Evolutionary conservation across 2,329 filamentous ascomycete species (phyloP).

Genomic region (Colletotrichum kahawae): DNA sequence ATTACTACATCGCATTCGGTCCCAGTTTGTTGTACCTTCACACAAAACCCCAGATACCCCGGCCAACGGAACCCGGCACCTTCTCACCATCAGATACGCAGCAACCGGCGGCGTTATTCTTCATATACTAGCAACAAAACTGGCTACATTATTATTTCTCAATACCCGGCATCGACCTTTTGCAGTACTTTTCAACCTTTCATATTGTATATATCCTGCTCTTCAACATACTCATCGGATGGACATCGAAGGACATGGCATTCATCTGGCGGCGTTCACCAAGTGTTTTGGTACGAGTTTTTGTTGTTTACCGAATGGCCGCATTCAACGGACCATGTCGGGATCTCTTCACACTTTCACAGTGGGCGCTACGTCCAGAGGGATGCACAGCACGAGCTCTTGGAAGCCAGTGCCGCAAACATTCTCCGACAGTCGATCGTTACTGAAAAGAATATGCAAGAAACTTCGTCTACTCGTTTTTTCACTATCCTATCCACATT

Average conservation of each 20-base stretch:
- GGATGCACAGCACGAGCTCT: background rate
- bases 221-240: conserved; percentile 2
- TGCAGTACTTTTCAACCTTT: background rate
- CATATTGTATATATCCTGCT: conserved; percentile 22
- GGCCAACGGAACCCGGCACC: background rate
- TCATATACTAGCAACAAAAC: conserved; percentile 10
- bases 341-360: background rate
- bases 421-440: background rate
- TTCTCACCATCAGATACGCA: background rate
- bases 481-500: background rate
- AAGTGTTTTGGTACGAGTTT: background rate
- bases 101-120: background rate
- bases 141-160: conserved; percentile 1
- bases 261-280: conserved; percentile 20
- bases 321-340: background rate
- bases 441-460: background rate
- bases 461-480: background rate
- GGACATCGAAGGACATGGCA: conserved; percentile 16
- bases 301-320: background rate
- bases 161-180: conserved; percentile 20
- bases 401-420: background rate
- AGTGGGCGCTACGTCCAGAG: background rate
- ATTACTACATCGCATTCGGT: background rate
- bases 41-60: background rate
- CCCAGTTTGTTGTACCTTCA: background rate